Evolutionary conservation across 345 rosid species (phyloP), one percentile per base, ranked within the genome.

Genomic region (Gossypium sturtianum): DNA sequence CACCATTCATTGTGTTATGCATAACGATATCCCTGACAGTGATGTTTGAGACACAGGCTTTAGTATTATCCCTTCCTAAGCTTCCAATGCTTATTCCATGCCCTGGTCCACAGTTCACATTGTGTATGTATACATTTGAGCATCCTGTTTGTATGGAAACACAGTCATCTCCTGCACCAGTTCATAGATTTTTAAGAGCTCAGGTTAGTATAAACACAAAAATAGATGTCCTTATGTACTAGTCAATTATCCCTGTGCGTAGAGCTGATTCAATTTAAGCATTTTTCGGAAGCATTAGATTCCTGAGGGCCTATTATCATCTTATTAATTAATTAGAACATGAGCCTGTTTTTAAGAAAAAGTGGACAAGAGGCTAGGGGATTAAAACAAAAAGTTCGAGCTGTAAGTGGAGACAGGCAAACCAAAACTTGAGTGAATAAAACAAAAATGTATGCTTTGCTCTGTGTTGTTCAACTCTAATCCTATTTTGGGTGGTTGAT

Each of bases 41-140:
- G 83, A 95, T 88, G 80, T 93, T 93, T 9, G 99, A 91, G 74
- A 95, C 98, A 75, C 99, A 95, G 23, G 99, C 98, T 83, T 91
- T 93, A 57, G 89, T 90, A 69, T 86, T 84, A 76, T 88, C 90
- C 80, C 74, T 91, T 77, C 99, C 98, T 64, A 95, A 90, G 64
- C 99, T 86, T 69, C 99, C 99, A 12, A 95, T 95, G 86, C 98
- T 95, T 74, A 95, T 95, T 54, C 98, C 99, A 74, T 95, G 99
- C 22, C 98, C 99, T 22, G 98, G 99, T 57, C 99, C 98, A 78
- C 99, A 95, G 75, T 93, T 90, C 76, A 95, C 90, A 52, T 88
- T 87, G 85, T 89, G 98, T 70, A 95, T 72, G 78, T 89, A 91
- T 74, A 95, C 90, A 76, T 93, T 93, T 66, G 97, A 83, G 89